Base-by-base conservation (phyloP, 2,329 filamentous ascomycete species). In the Alternaria rosae region DNA sequence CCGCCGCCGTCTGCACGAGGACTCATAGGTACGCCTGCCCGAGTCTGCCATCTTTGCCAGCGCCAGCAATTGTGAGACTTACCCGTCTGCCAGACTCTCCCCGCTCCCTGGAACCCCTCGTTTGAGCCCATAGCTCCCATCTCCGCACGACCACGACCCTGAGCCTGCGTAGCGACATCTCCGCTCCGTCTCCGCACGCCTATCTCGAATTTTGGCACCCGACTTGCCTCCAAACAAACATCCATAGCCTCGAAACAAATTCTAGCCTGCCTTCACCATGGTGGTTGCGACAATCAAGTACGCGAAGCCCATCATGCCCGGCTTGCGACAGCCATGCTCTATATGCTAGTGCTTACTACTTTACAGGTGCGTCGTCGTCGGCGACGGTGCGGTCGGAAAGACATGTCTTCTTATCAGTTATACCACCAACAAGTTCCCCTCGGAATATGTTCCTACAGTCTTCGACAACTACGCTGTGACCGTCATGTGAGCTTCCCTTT, bases 401-500 rank as follows among this genome's bases (percentile, higher is more conserved):
- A 99, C 95, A 71, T 99, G 95, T 84, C 89, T 99, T 69, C 89
- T 99, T 79, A 99, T 99, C 85, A 97, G 93, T 81, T 99, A 99
- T 84, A 99, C 95, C 69, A 99, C 95, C 69, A 99, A 99, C 87
- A 98, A 98, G 78, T 99, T 99, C 82, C 95, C 95, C 35, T 97
- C 94, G 76, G 95, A 99, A 94, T 99, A 99, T 82, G 95, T 99
- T 61, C 95, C 95, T 54, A 99, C 95, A 28, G 95, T 99, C 68
- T 99, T 99, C 82, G 95, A 99, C 83, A 99, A 99, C 84, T 99
- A 99, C 87, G 95, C 95, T 61, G 95, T 99, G 80, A 99, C 95
- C 70, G 95, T 99, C 72, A 99, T 99, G 95, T 97, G 87, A 90
- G 93, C 65, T 52, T 61, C 67, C 64, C 62, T 45, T 53, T 61